A percentile compares a stretch with the other conserved stretches of the same genome.
Evolutionary conservation across 495 filamentous ascomycete species (phyloP).

Genomic region (Xylona heveae): DNA sequence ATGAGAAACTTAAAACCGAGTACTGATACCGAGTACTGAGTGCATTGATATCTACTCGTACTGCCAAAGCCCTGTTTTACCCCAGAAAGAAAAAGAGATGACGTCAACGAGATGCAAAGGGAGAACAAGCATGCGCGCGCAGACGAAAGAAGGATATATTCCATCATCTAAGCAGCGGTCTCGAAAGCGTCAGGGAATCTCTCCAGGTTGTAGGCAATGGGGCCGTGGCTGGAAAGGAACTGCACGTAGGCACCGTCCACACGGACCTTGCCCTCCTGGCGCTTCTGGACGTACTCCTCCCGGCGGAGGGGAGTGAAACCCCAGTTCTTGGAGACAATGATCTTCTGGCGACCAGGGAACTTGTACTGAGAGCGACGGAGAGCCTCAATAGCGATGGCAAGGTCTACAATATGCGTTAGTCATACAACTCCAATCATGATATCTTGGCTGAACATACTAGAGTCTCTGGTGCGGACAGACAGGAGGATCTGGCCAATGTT

Average conservation of each 20-base stretch:
- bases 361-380: slow-evolving; percentile 98
- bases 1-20: too few relatives aligned
- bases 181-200: slow-evolving; percentile 84
- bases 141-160: too few relatives aligned
- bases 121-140: too few relatives aligned
- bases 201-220: slow-evolving; percentile 66
- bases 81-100: too few relatives aligned
- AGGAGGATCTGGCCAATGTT: slow-evolving; percentile 98
- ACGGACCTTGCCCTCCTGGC: slow-evolving; percentile 72
- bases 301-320: slow-evolving; percentile 95
- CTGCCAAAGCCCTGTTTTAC: too few relatives aligned
- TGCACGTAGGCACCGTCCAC: slow-evolving; percentile 98
- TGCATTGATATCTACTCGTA: too few relatives aligned
- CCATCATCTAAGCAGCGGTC: too few relatives aligned
- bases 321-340: slow-evolving; percentile 99
- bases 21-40: too few relatives aligned
- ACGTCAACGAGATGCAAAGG: too few relatives aligned
- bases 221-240: slow-evolving; percentile 84
- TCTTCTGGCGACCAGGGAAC: slow-evolving; percentile 99
- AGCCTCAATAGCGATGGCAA: slow-evolving; percentile 86
- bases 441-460: slow-evolving; percentile 29
- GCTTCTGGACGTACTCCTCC: slow-evolving; percentile 87
- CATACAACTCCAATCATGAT: neutral
- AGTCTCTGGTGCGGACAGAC: slow-evolving; percentile 87
- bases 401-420: slow-evolving; percentile 29